Conservation (phyloP, 2,329 filamentous ascomycete species). For the Botryotinia globosa region DNA sequence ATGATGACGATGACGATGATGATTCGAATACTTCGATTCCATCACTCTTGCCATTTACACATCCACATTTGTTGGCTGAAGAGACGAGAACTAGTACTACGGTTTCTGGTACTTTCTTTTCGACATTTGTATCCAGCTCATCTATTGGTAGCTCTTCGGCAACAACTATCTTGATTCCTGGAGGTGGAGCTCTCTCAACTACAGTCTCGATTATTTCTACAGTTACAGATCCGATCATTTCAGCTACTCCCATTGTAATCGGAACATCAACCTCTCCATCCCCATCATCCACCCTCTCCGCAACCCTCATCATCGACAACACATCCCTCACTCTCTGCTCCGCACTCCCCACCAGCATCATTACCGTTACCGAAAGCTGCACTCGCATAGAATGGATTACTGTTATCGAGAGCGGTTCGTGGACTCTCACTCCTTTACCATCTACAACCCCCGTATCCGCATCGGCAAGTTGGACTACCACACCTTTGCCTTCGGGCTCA, state of each 20-base stretch:
- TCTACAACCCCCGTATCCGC: neutral
- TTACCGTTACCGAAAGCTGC: slow-evolving; percentile 20
- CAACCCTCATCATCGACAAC: neutral
- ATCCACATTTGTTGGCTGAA: neutral
- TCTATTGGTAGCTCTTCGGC: neutral
- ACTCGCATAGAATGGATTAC: slow-evolving; percentile 17
- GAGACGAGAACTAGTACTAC: neutral
- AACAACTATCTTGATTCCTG: neutral
- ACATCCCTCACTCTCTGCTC: slow-evolving; percentile 1
- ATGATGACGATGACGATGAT: neutral
- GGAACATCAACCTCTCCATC: neutral
- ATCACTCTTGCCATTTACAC: neutral
- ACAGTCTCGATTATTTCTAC: neutral
- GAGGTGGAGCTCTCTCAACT: neutral
- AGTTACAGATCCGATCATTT: neutral
- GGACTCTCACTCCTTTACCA: neutral
- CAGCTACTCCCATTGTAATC: neutral
- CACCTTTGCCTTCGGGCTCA: neutral
- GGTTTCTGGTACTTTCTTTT: neutral
- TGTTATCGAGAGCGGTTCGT: neutral
- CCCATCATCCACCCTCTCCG: too few relatives aligned
- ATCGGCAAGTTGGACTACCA: neutral
- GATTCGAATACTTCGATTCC: neutral
- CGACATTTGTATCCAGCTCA: neutral
- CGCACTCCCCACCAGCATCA: slow-evolving; percentile 13